phyloP scores from a whole-genome alignment of 2,329 filamentous ascomycete species.

The Ophiostoma sp. region DNA sequence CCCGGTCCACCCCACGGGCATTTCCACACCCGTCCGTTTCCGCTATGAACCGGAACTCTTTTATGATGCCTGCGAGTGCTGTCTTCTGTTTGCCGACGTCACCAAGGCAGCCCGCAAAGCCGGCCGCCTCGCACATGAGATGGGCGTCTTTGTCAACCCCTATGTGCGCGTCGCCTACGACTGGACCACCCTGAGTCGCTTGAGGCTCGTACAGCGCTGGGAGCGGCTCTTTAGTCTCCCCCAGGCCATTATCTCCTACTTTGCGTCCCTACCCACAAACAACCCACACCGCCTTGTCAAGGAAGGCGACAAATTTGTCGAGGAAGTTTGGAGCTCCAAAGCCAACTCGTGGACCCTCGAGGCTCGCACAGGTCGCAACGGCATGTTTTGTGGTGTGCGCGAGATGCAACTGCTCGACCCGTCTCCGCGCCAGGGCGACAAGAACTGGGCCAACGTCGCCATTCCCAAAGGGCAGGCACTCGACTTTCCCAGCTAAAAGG shows the following conservation, averaged over 20 bases:
- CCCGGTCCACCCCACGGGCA: constrained; percentile 36
- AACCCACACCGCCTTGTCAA: constrained; percentile 63
- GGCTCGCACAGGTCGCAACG: constrained; percentile 48
- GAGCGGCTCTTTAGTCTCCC: constrained; percentile 52
- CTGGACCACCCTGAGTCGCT: constrained; percentile 55
- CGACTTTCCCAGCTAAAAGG: constrained; percentile 33
- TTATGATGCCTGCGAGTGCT: constrained; percentile 67
- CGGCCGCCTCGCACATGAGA: constrained; percentile 41
- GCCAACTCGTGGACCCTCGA: constrained; percentile 43
- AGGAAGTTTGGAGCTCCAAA: constrained; percentile 50
- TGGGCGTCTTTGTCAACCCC: constrained; percentile 72
- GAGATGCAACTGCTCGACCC: constrained; percentile 46
- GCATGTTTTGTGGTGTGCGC: constrained; percentile 57
- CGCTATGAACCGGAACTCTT: constrained; percentile 59
- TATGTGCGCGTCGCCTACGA: constrained; percentile 72
- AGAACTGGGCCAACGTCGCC: constrained; percentile 40
- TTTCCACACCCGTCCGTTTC: constrained; percentile 52
- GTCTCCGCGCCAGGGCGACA: constrained; percentile 35
- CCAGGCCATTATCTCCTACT: constrained; percentile 49
- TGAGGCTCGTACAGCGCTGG: constrained; percentile 61
- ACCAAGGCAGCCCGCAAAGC: constrained; percentile 40
- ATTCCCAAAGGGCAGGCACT: constrained; percentile 40
- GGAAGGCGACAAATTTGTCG: constrained; percentile 55
- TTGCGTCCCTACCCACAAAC: constrained; percentile 45
- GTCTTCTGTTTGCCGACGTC: constrained; percentile 56